phyloP scores from a whole-genome alignment of 495 filamentous ascomycete species.

The Hypoxylon subgilvum region DNA sequence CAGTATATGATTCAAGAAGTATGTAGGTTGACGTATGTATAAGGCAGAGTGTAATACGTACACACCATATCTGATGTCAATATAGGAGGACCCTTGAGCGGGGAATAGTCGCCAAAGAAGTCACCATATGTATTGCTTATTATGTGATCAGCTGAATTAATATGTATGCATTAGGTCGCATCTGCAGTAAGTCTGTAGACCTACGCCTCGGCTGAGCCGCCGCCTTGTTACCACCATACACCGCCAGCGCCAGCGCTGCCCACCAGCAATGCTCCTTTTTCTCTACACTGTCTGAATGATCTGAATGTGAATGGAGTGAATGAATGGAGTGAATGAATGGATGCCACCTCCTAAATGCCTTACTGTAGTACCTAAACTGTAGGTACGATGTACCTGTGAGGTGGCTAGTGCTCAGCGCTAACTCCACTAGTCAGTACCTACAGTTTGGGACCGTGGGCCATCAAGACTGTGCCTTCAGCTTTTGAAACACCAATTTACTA shows the following conservation, averaged over 20 bases:
- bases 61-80: too few relatives aligned
- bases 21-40: background rate
- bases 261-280: background rate
- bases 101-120: background rate
- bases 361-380: too few relatives aligned
- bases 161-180: background rate
- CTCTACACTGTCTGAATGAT: too few relatives aligned
- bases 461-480: constrained; percentile 20
- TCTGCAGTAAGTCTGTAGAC: too few relatives aligned
- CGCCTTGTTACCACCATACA: constrained; percentile 27
- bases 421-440: constrained; percentile 17
- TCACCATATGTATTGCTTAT: constrained; percentile 5
- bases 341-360: background rate
- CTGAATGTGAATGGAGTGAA: too few relatives aligned
- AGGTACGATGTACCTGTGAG: too few relatives aligned
- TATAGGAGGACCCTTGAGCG: constrained; percentile 1
- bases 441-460: constrained; percentile 17
- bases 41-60: too few relatives aligned
- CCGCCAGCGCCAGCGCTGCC: background rate
- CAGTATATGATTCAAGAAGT: background rate
- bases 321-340: too few relatives aligned
- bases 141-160: background rate
- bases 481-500: constrained; percentile 36
- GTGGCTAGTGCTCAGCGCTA: constrained; percentile 7
- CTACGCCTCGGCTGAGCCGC: constrained; percentile 30